These are phyloP conservation scores for Aurantiochytrium sp. DNA, from an alignment of 108 stramenopile genomes.

Conservation along the genomic window DNA sequence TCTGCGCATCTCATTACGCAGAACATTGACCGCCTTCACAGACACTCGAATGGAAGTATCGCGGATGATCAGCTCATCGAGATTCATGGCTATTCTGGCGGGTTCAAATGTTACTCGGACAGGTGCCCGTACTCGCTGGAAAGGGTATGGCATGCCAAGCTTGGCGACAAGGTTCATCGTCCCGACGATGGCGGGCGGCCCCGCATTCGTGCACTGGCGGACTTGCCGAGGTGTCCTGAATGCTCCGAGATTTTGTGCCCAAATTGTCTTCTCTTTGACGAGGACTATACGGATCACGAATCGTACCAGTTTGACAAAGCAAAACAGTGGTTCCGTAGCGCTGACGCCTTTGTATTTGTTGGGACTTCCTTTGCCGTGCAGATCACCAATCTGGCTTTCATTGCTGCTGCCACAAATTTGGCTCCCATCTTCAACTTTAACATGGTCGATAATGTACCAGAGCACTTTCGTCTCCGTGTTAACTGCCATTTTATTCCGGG, in stretches of 20 bases:
- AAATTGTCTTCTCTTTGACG: slow-evolving; percentile 1
- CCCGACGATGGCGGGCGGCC: neutral
- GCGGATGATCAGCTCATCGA: slow-evolving; percentile 12
- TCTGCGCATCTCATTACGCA: neutral
- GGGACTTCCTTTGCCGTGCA: slow-evolving; percentile 19
- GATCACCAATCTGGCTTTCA: neutral
- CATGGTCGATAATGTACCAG: neutral
- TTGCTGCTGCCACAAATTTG: neutral
- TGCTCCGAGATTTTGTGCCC: neutral
- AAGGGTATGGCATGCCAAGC: neutral
- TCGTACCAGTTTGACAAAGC: slow-evolving; percentile 7
- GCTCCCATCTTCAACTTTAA: slow-evolving; percentile 10
- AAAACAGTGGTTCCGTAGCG: neutral
- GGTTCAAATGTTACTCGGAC: neutral
- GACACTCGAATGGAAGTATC: neutral
- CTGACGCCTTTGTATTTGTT: neutral
- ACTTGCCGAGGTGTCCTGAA: neutral
- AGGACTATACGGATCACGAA: slow-evolving; percentile 9
- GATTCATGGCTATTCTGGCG: neutral
- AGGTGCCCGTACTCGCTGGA: neutral
- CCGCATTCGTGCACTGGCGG: neutral
- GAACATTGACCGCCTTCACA: slow-evolving; percentile 9
- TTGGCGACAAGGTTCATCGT: neutral
- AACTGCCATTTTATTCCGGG: neutral
- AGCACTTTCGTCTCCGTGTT: neutral